Evolutionary conservation across 306 rosid species (phyloP).

Genomic region (Dryas alaskensis): DNA sequence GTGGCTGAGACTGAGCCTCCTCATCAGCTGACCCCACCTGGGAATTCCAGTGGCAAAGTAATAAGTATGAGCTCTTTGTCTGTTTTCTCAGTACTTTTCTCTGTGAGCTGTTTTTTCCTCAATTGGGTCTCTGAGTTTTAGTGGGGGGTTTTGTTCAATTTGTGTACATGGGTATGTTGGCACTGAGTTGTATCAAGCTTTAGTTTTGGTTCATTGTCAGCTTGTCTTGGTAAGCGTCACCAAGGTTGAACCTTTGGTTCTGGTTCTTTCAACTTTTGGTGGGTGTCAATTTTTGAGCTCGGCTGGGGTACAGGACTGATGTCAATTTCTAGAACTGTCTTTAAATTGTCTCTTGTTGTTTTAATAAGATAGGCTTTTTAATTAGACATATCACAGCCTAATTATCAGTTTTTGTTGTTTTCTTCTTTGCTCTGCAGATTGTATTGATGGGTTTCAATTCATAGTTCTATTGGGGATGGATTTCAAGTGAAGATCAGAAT

Average conservation of each 20-base stretch:
- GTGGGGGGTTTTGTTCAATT: neutral
- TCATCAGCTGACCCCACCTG: conserved; percentile 34
- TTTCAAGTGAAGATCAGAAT: conserved; percentile 40
- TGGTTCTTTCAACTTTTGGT: conserved; percentile 22
- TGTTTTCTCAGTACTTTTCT: conserved; percentile 13
- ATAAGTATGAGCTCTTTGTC: conserved; percentile 31
- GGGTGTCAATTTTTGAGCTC: conserved; percentile 6
- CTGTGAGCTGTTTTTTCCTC: conserved; percentile 6
- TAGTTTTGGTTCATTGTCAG: conserved; percentile 4
- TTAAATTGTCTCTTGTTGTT: conserved; percentile 13
- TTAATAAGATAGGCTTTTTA: neutral
- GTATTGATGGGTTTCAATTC: conserved; percentile 25
- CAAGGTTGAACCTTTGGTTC: conserved; percentile 2
- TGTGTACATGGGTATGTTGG: conserved; percentile 24
- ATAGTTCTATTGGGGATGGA: conserved; percentile 26
- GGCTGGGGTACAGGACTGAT: conserved; percentile 11
- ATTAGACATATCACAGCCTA: neutral
- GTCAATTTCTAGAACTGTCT: conserved; percentile 21
- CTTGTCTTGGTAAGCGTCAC: conserved; percentile 15
- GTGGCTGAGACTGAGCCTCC: conserved; percentile 15
- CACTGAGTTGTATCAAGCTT: conserved; percentile 15
- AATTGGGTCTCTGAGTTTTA: conserved; percentile 24
- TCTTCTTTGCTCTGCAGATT: conserved; percentile 29
- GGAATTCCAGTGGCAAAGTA: conserved; percentile 26
- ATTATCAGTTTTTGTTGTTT: neutral